Evolutionary conservation across 73 alveolate species (phyloP).

Genomic region (Tetrahymena malaccensis): DNA sequence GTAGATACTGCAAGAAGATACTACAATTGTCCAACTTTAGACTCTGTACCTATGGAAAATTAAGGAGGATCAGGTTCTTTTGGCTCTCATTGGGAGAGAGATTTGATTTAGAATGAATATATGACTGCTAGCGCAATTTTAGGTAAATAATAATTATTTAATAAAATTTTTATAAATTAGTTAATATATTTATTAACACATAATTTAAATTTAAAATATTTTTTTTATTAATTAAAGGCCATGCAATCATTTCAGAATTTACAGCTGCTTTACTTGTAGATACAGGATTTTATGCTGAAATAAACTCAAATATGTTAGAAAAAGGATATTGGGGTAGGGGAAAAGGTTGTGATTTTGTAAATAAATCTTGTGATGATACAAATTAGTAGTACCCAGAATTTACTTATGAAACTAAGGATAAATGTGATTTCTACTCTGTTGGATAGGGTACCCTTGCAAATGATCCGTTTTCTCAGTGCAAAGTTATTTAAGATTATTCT

Average conservation of each 20-base stretch:
- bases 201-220: too few relatives aligned
- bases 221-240: neutral
- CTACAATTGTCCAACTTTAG: neutral
- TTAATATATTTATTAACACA: too few relatives aligned
- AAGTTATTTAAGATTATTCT: neutral
- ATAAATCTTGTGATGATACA: neutral
- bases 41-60: neutral
- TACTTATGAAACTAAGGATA: neutral
- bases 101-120: neutral
- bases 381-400: neutral
- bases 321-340: neutral
- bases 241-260: neutral
- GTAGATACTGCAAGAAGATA: neutral
- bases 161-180: too few relatives aligned
- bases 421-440: neutral
- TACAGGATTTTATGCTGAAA: neutral
- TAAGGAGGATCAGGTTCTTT: neutral
- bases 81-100: neutral
- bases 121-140: neutral
- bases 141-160: neutral
- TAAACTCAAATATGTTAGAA: neutral
- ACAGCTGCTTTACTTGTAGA: neutral
- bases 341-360: neutral
- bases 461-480: neutral
- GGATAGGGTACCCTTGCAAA: neutral